Conservation (phyloP, 352 stramenopile genomes). For the Phytophthora citricola region DNA sequence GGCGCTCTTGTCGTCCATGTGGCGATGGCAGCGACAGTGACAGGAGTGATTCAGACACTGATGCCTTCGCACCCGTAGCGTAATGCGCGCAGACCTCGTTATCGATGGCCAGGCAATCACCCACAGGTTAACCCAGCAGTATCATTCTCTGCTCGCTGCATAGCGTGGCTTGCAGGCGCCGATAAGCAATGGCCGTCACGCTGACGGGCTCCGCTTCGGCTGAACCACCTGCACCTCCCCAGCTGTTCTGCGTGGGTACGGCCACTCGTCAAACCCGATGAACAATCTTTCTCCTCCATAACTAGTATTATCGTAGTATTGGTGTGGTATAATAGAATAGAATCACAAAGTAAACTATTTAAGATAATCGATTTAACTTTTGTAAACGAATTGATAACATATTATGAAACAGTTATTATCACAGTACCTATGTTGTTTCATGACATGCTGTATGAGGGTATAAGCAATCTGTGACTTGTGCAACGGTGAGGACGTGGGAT, state of each 20-base stretch:
- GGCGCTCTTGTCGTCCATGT: conserved; percentile 13
- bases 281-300: neutral
- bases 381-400: neutral
- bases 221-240: conserved; percentile 20
- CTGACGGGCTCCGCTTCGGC: conserved; percentile 20
- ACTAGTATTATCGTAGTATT: neutral
- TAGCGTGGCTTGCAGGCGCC: conserved; percentile 8
- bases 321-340: too few relatives aligned
- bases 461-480: conserved; percentile 36
- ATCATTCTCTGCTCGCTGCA: conserved; percentile 14
- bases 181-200: conserved; percentile 16
- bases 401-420: neutral
- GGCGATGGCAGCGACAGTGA: conserved; percentile 1
- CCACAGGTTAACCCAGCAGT: conserved; percentile 21
- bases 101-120: conserved; percentile 6
- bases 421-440: neutral
- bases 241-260: conserved; percentile 14
- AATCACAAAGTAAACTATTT: too few relatives aligned
- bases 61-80: conserved; percentile 1
- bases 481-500: conserved; percentile 13
- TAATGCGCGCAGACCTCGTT: conserved; percentile 21
- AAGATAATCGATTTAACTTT: neutral
- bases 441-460: conserved; percentile 2
- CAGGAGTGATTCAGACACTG: conserved; percentile 4
- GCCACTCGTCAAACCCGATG: conserved; percentile 3